Percentiles rank a stretch among this genome's conserved stretches.
Evolutionary conservation across 768 basidiomycete species (phyloP).

Genomic region (Lactarius quietus): DNA sequence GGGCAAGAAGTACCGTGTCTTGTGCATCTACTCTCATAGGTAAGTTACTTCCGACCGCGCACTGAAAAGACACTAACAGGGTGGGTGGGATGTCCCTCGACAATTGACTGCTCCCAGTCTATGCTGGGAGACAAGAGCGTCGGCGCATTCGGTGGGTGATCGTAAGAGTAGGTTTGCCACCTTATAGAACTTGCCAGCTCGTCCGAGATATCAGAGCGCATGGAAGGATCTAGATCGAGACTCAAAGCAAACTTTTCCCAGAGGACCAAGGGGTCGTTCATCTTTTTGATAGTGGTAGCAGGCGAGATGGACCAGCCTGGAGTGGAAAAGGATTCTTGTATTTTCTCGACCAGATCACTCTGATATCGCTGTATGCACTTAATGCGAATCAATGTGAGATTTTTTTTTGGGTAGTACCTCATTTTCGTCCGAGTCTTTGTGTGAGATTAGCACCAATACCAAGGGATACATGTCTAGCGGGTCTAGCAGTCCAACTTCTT

Average conservation of each 20-base stretch:
- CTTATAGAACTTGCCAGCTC: conserved; percentile 49
- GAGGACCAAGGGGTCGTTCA: conserved; percentile 36
- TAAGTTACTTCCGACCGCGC: neutral
- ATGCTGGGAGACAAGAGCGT: conserved; percentile 47
- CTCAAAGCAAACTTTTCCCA: conserved; percentile 44
- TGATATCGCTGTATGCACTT: neutral
- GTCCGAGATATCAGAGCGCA: conserved; percentile 42
- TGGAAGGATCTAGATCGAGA: conserved; percentile 35
- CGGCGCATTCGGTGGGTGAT: conserved; percentile 46
- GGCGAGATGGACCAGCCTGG: conserved; percentile 9
- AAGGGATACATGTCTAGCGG: conserved; percentile 52
- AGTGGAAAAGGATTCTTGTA: neutral
- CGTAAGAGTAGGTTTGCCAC: conserved; percentile 54
- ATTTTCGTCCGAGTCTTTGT: conserved; percentile 27
- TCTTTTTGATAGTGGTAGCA: neutral
- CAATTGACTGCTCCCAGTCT: conserved; percentile 58
- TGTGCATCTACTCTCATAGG: conserved; percentile 48
- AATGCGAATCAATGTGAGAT: neutral
- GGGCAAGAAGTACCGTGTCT: conserved; percentile 49
- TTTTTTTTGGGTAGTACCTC: neutral
- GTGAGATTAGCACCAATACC: conserved; percentile 35
- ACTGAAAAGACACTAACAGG: conserved; percentile 38
- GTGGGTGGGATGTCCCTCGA: conserved; percentile 59
- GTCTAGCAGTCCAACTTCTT: conserved; percentile 48
- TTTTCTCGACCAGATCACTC: neutral